Conservation (phyloP, 768 basidiomycete genomes). For the Leucocoprinus birnbaumii region DNA sequence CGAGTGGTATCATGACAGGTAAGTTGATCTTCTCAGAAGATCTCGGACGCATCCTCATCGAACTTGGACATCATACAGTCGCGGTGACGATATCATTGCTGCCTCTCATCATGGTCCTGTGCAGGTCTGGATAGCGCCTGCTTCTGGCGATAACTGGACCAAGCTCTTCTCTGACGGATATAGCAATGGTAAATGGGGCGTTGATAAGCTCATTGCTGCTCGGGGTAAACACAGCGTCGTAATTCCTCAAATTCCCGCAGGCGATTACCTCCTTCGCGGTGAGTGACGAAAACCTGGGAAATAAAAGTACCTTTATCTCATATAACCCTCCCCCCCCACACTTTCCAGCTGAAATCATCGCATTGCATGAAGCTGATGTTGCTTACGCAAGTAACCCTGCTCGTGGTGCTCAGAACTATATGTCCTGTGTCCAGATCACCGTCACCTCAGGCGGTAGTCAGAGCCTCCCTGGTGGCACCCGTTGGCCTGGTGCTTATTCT, state of each 20-base stretch:
- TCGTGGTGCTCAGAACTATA: too few relatives aligned
- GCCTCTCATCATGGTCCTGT: conserved; percentile 33
- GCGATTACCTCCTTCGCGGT: too few relatives aligned
- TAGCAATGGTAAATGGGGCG: conserved; percentile 25
- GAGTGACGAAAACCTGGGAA: not conserved
- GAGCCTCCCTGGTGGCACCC: conserved; percentile 23
- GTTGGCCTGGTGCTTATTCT: conserved; percentile 30
- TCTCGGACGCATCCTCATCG: not conserved
- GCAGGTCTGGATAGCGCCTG: conserved; percentile 28
- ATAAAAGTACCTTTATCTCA: too few relatives aligned
- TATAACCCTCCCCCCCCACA: too few relatives aligned
- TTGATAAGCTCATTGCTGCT: conserved; percentile 27
- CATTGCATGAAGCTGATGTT: too few relatives aligned
- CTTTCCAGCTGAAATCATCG: too few relatives aligned
- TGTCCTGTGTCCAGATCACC: conserved; percentile 28
- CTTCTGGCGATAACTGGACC: conserved; percentile 29
- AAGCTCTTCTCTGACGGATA: conserved; percentile 29
- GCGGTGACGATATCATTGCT: conserved; percentile 34
- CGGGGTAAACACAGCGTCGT: conserved; percentile 29
- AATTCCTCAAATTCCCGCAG: conserved; percentile 31
- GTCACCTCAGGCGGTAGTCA: conserved; percentile 29
- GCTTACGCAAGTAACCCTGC: too few relatives aligned
- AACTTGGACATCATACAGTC: conserved; percentile 16
- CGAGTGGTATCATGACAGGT: too few relatives aligned
- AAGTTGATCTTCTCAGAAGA: too few relatives aligned